Base-by-base conservation (phyloP, 345 rosid species). In the Leavenworthia alabamica region DNA sequence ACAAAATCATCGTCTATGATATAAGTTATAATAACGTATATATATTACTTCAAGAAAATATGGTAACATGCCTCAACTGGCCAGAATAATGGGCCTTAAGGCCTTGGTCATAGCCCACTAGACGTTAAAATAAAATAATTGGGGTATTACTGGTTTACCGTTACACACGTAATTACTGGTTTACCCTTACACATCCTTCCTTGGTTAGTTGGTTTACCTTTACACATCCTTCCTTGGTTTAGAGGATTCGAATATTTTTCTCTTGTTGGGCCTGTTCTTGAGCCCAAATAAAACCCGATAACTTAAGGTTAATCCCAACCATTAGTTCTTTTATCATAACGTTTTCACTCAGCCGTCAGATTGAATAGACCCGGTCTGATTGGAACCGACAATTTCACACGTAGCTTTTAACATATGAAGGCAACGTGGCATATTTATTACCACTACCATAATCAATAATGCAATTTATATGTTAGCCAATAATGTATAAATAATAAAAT, bases 381-480 rank as follows among this genome's bases (percentile, higher is more conserved):
- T 29, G 28, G 60, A 68, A 31, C 74, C 50, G 68, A 46, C 66
- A 47, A 49, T 40, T 41, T 22, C 5, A 67, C 17, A 24, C 54
- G 39, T 14, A 56, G 20, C 58, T 39, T 49, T 39, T 26, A 27
- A 10, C 59, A 48, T 35, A 27, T 4, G 56, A 50, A 69, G 48
- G 42, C 26, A 68, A 69, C 36, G 67, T 69, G 64, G 68, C 11
- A 45, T 12, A 11, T 13, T 19, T 28, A 31, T 52, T 39, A 42
- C 46, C 66, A 68, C 54, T 9, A 42, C 47, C 47, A 31, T n/a
- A 24, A 62, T 60, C 50, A 56, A 66, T 58, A 44, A 69, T 61
- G 31, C 56, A 23, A 10, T 5, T 46, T 56, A 12, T 28, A 28
- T 39, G 19, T 48, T 20, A 29, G 40, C 41, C 57, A 55, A 66